Base-by-base conservation (phyloP, 2,329 filamentous ascomycete species). In the Anisogramma anomala region DNA sequence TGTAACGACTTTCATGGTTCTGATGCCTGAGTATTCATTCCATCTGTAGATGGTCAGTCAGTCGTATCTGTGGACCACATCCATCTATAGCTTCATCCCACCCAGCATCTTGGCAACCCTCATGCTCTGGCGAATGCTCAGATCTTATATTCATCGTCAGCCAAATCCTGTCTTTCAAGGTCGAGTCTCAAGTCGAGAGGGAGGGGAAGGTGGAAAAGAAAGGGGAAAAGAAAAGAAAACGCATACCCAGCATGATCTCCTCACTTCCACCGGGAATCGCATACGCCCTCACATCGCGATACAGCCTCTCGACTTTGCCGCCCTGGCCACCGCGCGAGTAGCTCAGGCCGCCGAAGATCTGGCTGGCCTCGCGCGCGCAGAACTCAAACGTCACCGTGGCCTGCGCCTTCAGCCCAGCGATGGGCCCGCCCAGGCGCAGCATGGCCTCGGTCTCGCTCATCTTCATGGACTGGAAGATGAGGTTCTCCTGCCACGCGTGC, bases 391-490 rank as follows among this genome's bases (percentile, higher is more conserved):
- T 95, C 2, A 85, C 75, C 2, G 91, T 98, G 31, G 83, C 74
- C 63, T 98, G 91, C 1, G 91, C 91, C 69, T 98, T 98, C 55
- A 96, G 74, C 26, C 83, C 73, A 37, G 91, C 91, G 59, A 96
- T 96, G 49, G 89, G 84, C 26, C 91, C 91, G 33, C 91, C 91
- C 6, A 98, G 82, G 53, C 88, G 84, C 54, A 96, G 70, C 86
- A 95, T 96, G 45, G 89, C 89, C 67, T 96, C 86, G 38, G 82
- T 87, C 61, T 96, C 87, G 49, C 79, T 78, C 89, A 96, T 96
- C 64, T 79, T 79, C 64, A 87, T 68, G 67, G 85, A 91, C 66
- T 98, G 91, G 70, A 78, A 95, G 61, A 96, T 80, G 48, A 96
- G 68, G 60, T 85, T 93, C 71, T 98, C 91, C 44, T 96, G 76